Base-by-base conservation (phyloP, 2,329 filamentous ascomycete species). In the Trichoderma hamatum region DNA sequence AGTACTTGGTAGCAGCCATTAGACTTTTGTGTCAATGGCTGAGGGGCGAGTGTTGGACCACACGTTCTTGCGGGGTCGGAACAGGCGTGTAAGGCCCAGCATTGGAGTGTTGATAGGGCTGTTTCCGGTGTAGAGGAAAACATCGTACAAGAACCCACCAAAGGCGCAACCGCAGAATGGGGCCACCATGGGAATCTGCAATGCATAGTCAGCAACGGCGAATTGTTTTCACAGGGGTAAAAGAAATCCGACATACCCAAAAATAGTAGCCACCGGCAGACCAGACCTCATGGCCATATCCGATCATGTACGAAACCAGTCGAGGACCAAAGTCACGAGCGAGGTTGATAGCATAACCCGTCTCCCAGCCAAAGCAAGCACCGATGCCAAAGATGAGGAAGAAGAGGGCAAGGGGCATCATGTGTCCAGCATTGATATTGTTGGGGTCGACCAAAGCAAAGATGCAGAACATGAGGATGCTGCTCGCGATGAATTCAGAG, bases 381-480 rank as follows among this genome's bases (percentile, higher is more conserved):
- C 90, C 90, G 26, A 93, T 88, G 9, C 90, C 90, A 75, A 92
- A 92, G 71, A 93, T 88, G 59, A 92, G 81, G 78, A 92, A 92
- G 79, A 92, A 91, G 6, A 92, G 79, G 9, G 82, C 86, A 1
- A 93, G 79, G 0, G 90, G 89, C 69, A 86, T 83, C 67, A 81
- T 70, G 1, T 83, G 81, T 0, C 87, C 87, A 1, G 88, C 87
- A 3, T 87, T 88, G 16, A 85, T 81, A 73, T 87, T 87, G 51
- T 78, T 78, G 59, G 81, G 81, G 71, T 90, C 88, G 68, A 90
- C 88, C 61, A 93, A 79, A 0, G 89, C 89, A 74, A 91, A 92
- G 59, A 93, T 91, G 70, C 89, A 82, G 74, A 92, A 91, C 85
- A 92, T 90, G 28, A 93, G 80, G 36, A 93, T 83, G 0, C 88